These are phyloP conservation scores for Eimeria tenella DNA, from an alignment of 169 alveolate species.

Conservation along the genomic window DNA sequence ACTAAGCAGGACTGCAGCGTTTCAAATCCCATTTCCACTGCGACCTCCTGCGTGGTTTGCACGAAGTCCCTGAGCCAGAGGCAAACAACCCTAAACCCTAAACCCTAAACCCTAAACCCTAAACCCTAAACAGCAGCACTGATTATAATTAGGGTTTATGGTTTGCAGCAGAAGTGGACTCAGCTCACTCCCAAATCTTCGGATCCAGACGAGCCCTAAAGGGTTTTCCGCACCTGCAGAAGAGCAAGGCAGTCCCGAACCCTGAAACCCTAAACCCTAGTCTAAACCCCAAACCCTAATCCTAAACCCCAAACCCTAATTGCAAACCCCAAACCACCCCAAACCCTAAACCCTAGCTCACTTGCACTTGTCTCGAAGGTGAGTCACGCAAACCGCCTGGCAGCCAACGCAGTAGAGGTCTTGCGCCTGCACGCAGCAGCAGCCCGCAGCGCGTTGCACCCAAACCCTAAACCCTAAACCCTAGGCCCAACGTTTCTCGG, in stretches of 20 bases:
- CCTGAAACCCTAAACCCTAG: not conserved
- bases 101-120: conserved; percentile 16
- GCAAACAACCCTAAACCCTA: conserved; percentile 16
- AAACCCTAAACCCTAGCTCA: conserved; percentile 1
- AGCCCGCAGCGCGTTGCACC: not conserved
- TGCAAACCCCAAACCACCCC: not conserved
- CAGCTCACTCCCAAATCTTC: conserved; percentile 49
- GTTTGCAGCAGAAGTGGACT: not conserved
- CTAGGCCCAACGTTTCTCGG: not conserved
- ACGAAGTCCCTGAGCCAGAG: conserved; percentile 55
- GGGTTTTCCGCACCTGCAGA: conserved; percentile 53
- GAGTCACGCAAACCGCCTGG: conserved; percentile 8
- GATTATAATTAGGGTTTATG: not conserved
- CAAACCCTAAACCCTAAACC: not conserved
- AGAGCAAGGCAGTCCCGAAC: not conserved
- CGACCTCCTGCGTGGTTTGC: conserved; percentile 47
- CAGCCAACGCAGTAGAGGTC: conserved; percentile 43
- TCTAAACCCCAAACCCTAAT: conserved; percentile 13
- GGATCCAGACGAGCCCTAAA: conserved; percentile 39
- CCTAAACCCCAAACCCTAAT: conserved; percentile 20
- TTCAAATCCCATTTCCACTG: conserved; percentile 73
- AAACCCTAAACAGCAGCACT: conserved; percentile 7
- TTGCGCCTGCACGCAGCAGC: conserved; percentile 33
- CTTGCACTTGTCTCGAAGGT: conserved; percentile 42
- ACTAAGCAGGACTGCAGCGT: conserved; percentile 66